These are phyloP conservation scores for Blastocystis sp. DNA, from an alignment of 352 stramenopile genomes.

Conservation along the genomic window DNA sequence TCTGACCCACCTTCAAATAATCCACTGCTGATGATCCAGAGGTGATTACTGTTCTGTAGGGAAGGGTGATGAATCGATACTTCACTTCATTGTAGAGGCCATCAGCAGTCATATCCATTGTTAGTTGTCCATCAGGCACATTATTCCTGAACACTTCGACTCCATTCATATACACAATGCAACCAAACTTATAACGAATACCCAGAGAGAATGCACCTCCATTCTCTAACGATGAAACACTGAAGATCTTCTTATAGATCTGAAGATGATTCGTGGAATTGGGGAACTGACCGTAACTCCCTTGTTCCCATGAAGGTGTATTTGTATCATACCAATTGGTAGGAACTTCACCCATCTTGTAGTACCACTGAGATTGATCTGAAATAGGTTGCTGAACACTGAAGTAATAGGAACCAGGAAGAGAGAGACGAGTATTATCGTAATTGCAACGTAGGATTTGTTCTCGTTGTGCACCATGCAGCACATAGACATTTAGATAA, in stretches of 20 bases:
- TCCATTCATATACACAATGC: slow-evolving; percentile 57
- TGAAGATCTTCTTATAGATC: slow-evolving; percentile 35
- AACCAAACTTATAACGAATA: slow-evolving; percentile 39
- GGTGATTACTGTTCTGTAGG: neutral
- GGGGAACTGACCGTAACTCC: neutral
- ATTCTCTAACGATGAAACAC: neutral
- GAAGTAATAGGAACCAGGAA: neutral
- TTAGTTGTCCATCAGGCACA: neutral
- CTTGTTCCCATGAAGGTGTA: neutral
- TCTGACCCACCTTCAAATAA: slow-evolving; percentile 30
- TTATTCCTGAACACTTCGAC: slow-evolving; percentile 46
- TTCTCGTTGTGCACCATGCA: neutral
- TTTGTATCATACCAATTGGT: neutral
- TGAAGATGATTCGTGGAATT: neutral
- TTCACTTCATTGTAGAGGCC: neutral
- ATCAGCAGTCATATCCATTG: neutral
- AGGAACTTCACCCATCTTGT: neutral
- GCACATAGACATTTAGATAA: neutral
- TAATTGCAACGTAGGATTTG: neutral
- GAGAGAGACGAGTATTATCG: neutral
- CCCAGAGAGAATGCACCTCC: neutral
- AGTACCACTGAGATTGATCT: neutral
- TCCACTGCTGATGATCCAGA: neutral
- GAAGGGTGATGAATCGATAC: slow-evolving; percentile 22
- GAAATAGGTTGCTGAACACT: neutral